Evolutionary conservation across 2,329 filamentous ascomycete species (phyloP).

Genomic region (Exophiala sp.): DNA sequence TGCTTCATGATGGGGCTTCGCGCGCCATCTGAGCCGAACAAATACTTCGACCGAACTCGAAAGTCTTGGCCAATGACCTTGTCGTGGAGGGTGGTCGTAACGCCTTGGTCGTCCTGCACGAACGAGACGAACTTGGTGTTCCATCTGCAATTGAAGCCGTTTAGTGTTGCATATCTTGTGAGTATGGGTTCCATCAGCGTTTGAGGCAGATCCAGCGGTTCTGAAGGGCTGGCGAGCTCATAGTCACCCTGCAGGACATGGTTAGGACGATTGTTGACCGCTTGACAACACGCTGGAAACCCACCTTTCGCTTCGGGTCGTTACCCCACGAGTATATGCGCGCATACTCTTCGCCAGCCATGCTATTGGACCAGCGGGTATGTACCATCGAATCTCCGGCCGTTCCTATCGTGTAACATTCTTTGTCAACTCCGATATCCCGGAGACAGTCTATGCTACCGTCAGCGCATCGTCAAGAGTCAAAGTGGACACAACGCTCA

Average conservation of each 20-base stretch:
- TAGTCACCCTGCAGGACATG: constrained; percentile 35
- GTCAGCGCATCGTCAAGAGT: not conserved
- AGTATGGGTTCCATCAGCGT: constrained; percentile 42
- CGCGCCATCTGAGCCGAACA: constrained; percentile 58
- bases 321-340: constrained; percentile 43
- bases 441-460: constrained; percentile 9
- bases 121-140: constrained; percentile 36
- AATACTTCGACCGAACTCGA: constrained; percentile 51
- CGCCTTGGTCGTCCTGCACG: constrained; percentile 28
- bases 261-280: not conserved
- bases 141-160: constrained; percentile 40
- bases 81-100: constrained; percentile 36
- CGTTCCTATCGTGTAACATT: constrained; percentile 33
- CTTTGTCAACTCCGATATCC: constrained; percentile 42
- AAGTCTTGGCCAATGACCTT: constrained; percentile 39
- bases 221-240: constrained; percentile 40
- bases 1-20: constrained; percentile 46
- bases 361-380: constrained; percentile 42
- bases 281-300: not conserved
- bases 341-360: constrained; percentile 44
- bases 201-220: constrained; percentile 42
- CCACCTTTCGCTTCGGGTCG: constrained; percentile 39
- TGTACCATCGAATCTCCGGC: constrained; percentile 36
- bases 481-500: not conserved
- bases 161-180: constrained; percentile 34